Conservation (phyloP, 345 rosid species). For the Combretum micranthum region DNA sequence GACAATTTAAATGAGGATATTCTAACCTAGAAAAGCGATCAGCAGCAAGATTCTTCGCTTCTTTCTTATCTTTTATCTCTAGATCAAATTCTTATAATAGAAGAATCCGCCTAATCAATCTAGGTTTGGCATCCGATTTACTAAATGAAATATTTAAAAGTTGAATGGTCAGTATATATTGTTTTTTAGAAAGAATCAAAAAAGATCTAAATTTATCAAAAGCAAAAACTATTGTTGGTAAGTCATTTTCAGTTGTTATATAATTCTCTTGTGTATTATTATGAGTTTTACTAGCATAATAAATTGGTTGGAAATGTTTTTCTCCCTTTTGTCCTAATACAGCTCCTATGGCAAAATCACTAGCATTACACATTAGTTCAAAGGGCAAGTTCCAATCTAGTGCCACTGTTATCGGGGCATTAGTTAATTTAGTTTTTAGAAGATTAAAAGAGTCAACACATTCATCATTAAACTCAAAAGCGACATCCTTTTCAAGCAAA, state of each 20-base stretch:
- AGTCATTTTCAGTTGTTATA: conserved; percentile 1
- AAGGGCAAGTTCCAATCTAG: neutral
- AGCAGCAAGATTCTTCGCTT: too few relatives aligned
- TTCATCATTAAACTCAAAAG: neutral
- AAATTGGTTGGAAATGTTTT: neutral
- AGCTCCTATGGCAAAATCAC: conserved; percentile 1
- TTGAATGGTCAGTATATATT: neutral
- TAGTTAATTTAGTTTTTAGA: neutral
- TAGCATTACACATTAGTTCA: neutral
- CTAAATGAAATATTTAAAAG: neutral
- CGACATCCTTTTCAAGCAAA: neutral
- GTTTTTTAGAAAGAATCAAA: neutral
- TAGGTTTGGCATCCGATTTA: conserved; percentile 1
- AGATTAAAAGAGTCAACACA: neutral
- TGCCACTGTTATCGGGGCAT: neutral
- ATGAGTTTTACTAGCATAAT: neutral
- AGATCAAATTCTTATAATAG: too few relatives aligned
- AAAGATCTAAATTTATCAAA: conserved; percentile 1
- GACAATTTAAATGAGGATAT: too few relatives aligned
- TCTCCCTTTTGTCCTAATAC: neutral
- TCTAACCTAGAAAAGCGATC: too few relatives aligned
- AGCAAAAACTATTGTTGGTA: neutral
- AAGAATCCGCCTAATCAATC: conserved; percentile 1
- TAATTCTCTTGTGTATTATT: neutral
- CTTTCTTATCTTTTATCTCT: too few relatives aligned